These are phyloP conservation scores for Myrica gale DNA, from an alignment of 306 rosid species.

Conservation along the genomic window DNA sequence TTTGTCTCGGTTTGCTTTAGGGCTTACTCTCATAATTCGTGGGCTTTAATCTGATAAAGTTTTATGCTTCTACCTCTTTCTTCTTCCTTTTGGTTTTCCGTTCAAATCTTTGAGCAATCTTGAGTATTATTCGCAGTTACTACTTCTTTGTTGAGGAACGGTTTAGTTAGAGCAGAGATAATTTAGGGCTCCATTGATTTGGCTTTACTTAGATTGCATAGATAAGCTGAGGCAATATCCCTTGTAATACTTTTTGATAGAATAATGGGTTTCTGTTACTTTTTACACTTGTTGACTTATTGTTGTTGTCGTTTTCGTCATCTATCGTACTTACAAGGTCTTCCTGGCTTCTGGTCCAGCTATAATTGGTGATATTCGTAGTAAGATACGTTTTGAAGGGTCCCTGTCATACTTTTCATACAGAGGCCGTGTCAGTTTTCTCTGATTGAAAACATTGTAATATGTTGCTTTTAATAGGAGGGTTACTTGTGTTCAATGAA, in stretches of 20 bases:
- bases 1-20: neutral
- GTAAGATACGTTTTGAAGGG: neutral
- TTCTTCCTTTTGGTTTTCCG: neutral
- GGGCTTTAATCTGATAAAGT: neutral
- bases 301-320: no score
- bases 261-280: no score
- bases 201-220: neutral
- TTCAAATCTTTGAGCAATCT: neutral
- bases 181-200: neutral
- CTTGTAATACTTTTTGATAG: no score
- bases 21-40: neutral
- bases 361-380: neutral
- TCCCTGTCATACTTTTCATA: neutral
- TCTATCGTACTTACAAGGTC: no score
- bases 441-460: neutral
- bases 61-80: neutral
- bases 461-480: neutral
- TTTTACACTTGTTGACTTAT: no score
- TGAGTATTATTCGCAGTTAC: neutral
- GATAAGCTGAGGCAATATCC: no score
- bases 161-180: neutral
- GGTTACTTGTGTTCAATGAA: neutral
- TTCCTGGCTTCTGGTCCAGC: neutral
- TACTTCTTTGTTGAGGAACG: neutral
- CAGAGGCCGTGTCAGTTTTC: neutral